Base-by-base conservation (phyloP, 495 filamentous ascomycete genomes). In the Trichoderma reesei region DNA sequence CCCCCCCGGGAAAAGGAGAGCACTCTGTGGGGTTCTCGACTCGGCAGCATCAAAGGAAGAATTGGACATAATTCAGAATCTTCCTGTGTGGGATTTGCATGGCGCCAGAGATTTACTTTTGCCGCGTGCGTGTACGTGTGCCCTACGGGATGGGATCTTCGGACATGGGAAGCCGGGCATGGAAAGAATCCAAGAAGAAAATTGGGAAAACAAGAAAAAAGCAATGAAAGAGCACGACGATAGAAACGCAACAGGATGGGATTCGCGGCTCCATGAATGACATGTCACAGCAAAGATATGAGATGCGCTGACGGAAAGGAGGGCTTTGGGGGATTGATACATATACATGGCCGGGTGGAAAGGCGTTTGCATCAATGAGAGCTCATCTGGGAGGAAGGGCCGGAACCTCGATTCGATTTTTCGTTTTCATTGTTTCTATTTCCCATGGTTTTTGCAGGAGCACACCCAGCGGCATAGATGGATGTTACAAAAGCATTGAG, bases 401-500 rank as follows among this genome's bases (percentile, higher is more conserved):
- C 3, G n/a, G 18, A 31, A 54, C 7, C 44, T 20, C 46, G 46
- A 14, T 63, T 61, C 56, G 0, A 37, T 61, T 38, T 41, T 42
- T 44, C 61, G 38, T 64, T 66, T 61, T 66, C 13, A 2, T 56
- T 56, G 16, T 36, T 56, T 56, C 14, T 34, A 33, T 33, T 34
- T 34, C 20, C 26, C 14, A 33, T 56, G 3, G 3, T 5, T 36
- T n/a, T 59, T 18, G 60, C 59, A 56, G n/a, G 33, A 44, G 33
- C n/a, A 41, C 42, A 38, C 33, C 51, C 51, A 56, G 51, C 51
- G 51, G 51, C 51, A 56, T 56, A 56, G 51, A 56, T 36, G 51
- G 51, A 56, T 56, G 51, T 56, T 56, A 56, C 51, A 56, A 56
- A 56, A 56, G 51, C 51, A 56, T 56, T 56, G 18, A 56, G 51